Evolutionary conservation across 768 basidiomycete genomes (phyloP), one percentile per base, ranked within the genome.

Genomic region (Hirschioporus abietinus): DNA sequence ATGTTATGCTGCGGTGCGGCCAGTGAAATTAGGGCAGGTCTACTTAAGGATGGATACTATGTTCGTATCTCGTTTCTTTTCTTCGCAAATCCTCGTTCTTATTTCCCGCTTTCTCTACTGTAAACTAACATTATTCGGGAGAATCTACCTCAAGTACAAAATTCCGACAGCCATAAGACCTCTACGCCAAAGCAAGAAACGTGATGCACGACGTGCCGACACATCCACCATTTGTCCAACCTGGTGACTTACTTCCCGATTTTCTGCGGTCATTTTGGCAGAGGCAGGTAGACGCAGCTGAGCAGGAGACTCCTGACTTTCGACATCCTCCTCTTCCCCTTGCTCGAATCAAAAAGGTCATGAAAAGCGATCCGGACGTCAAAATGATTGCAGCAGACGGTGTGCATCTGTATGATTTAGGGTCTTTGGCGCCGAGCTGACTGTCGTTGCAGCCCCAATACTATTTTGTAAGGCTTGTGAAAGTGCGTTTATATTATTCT

Each of bases 341-440:
- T 34, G 97, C 97, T 20, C 82, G 97, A 75, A 97, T 99, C 73
- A 99, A 98, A 83, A 99, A 98, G 77, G 96, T 98, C 66, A 97
- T 98, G 93, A 98, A 99, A 83, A 96, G 91, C 76, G 95, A 95
- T 79, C 93, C 94, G 2, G 94, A 96, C 72, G 94, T 98, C 69
- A 95, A 95, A 95, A 99, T 99, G 96, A 99, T 99, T 71, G 95
- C 96, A 64, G 94, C 95, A 66, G 96, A 99, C 77, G 92, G 92
- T 92, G 74, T 67, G 82, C 73, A 61, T 58, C 60, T 42, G 66
- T 70, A 35, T 26, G 35, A 58, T 64, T 59, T 57, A 66, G 69
- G 7, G 15, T 27, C 25, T n/a, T 12, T 58, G 18, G 27, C 30
- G 27, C 64, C 27, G 9, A 25, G 63, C 63, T 62, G 59, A 66